phyloP scores from a whole-genome alignment of 2,329 filamentous ascomycete genomes.

The Talaromyces sp. region DNA sequence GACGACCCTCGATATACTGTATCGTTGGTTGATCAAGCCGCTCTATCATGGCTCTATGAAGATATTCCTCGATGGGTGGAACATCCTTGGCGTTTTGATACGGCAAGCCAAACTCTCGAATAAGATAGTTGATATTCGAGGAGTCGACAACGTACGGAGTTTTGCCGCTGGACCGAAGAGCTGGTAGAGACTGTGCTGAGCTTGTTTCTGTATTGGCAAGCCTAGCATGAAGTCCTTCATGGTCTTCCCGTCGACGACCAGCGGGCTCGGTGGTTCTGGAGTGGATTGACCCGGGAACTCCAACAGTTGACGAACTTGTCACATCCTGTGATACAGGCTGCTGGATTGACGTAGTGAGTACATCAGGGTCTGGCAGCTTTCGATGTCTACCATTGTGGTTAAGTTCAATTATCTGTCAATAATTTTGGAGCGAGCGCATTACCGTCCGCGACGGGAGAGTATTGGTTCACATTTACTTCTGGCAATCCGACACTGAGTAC shows the following conservation, averaged over 20 bases:
- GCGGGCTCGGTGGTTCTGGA: not conserved
- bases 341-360: not conserved
- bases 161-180: constrained; percentile 3
- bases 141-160: constrained; percentile 17
- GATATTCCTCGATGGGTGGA: constrained; percentile 13
- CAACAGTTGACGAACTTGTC: not conserved
- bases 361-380: not conserved
- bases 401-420: not conserved
- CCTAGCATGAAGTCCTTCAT: not conserved
- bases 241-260: not conserved
- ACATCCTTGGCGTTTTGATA: constrained; percentile 12
- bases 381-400: not conserved
- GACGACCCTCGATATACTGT: constrained; percentile 10
- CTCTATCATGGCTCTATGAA: constrained; percentile 16
- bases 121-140: constrained; percentile 20
- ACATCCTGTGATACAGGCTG: not conserved
- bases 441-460: constrained; percentile 15
- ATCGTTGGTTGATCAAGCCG: constrained; percentile 12
- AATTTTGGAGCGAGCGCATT: not conserved
- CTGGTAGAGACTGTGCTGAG: constrained; percentile 11
- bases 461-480: constrained; percentile 11
- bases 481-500: constrained; percentile 12
- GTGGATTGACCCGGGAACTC: not conserved
- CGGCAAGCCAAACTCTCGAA: constrained; percentile 19
- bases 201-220: not conserved